A percentile compares a stretch with the other conserved stretches of the same genome.
These are phyloP conservation scores for Pleurotus citrinopileatus DNA, from an alignment of 768 basidiomycete species.

Conservation along the genomic window DNA sequence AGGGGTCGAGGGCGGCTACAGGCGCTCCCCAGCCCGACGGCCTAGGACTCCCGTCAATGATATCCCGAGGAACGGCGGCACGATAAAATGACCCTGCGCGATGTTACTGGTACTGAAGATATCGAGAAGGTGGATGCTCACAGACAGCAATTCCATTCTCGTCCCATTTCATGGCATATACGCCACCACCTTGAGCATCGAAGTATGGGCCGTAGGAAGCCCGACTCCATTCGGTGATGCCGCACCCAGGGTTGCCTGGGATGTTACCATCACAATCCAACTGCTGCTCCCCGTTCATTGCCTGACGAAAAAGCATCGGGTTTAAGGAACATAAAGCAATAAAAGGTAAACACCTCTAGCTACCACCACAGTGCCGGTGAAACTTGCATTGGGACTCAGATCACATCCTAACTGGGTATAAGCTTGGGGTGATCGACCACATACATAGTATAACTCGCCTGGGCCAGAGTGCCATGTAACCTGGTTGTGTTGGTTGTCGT, in stretches of 20 bases:
- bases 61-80: constrained; percentile 68
- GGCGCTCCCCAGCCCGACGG: constrained; percentile 70
- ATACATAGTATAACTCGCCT: constrained; percentile 34
- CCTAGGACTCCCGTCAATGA: constrained; percentile 55
- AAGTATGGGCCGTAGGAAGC: constrained; percentile 85
- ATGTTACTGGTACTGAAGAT: constrained; percentile 4
- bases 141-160: constrained; percentile 71
- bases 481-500: constrained; percentile 82
- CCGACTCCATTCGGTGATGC: constrained; percentile 73
- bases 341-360: too few species aligned
- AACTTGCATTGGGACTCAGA: constrained; percentile 49
- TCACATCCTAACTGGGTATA: constrained; percentile 45
- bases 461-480: constrained; percentile 77
- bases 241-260: constrained; percentile 70
- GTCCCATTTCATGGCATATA: constrained; percentile 91
- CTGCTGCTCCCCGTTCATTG: constrained; percentile 48
- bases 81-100: constrained; percentile 78
- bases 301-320: constrained; percentile 41
- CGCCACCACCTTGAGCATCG: constrained; percentile 76
- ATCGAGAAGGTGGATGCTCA: constrained; percentile 32
- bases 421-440: not conserved
- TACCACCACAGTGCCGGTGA: constrained; percentile 63
- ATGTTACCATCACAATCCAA: constrained; percentile 52
- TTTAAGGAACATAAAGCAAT: too few species aligned
- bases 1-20: constrained; percentile 54